phyloP scores from a whole-genome alignment of 2,329 filamentous ascomycete species.

The Fonsecaea monophora region DNA sequence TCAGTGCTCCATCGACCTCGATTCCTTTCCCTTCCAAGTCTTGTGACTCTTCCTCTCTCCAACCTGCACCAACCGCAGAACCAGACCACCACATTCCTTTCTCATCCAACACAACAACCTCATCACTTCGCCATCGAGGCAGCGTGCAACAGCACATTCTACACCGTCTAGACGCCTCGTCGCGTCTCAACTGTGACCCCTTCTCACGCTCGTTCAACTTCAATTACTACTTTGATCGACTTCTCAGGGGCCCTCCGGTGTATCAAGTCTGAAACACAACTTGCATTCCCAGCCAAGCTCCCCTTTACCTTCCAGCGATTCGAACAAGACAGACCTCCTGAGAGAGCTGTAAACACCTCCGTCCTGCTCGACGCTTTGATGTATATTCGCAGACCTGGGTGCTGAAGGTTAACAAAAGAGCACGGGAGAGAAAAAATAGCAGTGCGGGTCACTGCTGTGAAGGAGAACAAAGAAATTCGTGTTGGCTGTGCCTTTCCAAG shows the following conservation, averaged over 20 bases:
- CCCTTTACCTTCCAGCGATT: constrained; percentile 14
- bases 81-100: constrained; percentile 33
- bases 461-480: constrained; percentile 27
- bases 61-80: constrained; percentile 9
- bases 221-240: constrained; percentile 24
- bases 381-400: constrained; percentile 13
- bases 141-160: constrained; percentile 8
- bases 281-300: constrained; percentile 33
- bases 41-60: constrained; percentile 24
- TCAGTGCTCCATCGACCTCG: constrained; percentile 14
- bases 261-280: constrained; percentile 35
- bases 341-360: constrained; percentile 4
- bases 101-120: constrained; percentile 9
- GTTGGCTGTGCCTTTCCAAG: not conserved
- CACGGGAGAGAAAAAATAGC: constrained; percentile 26
- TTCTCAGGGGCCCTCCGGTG: constrained; percentile 28
- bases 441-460: constrained; percentile 36
- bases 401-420: constrained; percentile 28
- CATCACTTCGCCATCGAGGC: constrained; percentile 38
- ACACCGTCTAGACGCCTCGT: constrained; percentile 16
- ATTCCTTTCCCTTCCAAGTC: constrained; percentile 16
- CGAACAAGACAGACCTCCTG: constrained; percentile 16
- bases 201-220: constrained; percentile 33
- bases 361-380: constrained; percentile 14
- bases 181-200: constrained; percentile 19